phyloP scores from a whole-genome alignment of 345 rosid genomes.

The Euphorbia lathyris region DNA sequence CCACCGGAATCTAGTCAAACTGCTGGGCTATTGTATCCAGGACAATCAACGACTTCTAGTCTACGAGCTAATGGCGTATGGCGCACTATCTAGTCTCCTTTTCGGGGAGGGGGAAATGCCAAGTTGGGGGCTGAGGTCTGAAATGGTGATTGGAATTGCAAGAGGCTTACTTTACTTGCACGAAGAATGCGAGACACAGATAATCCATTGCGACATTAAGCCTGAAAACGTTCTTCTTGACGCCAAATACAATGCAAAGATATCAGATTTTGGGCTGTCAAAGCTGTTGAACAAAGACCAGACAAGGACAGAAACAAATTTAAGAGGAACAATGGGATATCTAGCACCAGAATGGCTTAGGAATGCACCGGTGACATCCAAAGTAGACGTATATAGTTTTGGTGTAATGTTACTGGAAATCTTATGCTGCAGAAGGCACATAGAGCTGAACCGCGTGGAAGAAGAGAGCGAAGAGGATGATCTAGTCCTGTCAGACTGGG shows the following conservation, averaged over 20 bases:
- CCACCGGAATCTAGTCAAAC: constrained; percentile 31
- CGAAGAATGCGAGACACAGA: constrained; percentile 26
- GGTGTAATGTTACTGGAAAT: constrained; percentile 32
- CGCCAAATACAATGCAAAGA: constrained; percentile 23
- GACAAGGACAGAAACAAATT: constrained; percentile 28
- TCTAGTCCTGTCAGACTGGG: constrained; percentile 27
- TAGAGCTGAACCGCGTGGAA: constrained; percentile 24
- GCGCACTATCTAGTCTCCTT: constrained; percentile 20
- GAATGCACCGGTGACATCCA: constrained; percentile 24
- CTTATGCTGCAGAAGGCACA: constrained; percentile 36
- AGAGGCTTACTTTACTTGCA: constrained; percentile 34
- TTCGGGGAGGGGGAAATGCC: constrained; percentile 18
- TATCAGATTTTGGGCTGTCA: constrained; percentile 34
- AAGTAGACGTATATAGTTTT: constrained; percentile 32
- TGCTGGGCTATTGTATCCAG: constrained; percentile 30
- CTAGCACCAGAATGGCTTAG: constrained; percentile 39
- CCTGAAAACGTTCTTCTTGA: constrained; percentile 34
- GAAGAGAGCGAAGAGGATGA: constrained; percentile 35
- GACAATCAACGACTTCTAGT: constrained; percentile 25
- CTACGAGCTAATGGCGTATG: constrained; percentile 29
- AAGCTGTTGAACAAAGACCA: constrained; percentile 34
- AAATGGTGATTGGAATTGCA: constrained; percentile 25
- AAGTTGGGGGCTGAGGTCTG: constrained; percentile 23
- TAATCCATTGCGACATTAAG: constrained; percentile 39
- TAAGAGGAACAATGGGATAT: constrained; percentile 35